phyloP scores from a whole-genome alignment of 2,329 filamentous ascomycete species.

The Blastomyces parvus region DNA sequence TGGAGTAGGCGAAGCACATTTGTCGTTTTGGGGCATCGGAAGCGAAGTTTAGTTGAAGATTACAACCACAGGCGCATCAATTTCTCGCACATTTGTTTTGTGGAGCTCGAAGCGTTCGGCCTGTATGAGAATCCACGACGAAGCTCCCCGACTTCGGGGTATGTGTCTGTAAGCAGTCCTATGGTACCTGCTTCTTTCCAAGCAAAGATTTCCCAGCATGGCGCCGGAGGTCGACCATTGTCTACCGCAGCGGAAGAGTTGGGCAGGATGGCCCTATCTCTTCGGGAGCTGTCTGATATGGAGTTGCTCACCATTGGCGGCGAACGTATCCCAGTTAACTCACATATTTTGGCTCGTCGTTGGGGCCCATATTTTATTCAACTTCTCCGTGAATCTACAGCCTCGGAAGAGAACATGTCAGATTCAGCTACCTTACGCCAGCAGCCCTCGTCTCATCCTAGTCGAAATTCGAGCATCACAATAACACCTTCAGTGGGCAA shows the following conservation, averaged over 20 bases:
- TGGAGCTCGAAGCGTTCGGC: conserved; percentile 93
- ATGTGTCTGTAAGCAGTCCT: conserved; percentile 71
- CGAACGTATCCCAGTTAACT: conserved; percentile 88
- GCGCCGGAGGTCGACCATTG: conserved; percentile 65
- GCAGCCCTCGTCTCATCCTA: conserved; percentile 45
- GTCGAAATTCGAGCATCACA: conserved; percentile 73
- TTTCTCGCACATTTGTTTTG: conserved; percentile 92
- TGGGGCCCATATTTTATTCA: conserved; percentile 98
- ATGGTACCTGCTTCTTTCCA: conserved; percentile 49
- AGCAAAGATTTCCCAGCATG: conserved; percentile 40
- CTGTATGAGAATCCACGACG: conserved; percentile 92
- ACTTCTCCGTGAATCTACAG: conserved; percentile 68
- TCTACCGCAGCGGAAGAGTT: conserved; percentile 74
- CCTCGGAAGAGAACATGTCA: conserved; percentile 56
- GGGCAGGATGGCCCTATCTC: conserved; percentile 65
- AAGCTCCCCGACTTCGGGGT: conserved; percentile 66
- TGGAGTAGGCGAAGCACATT: conserved; percentile 94
- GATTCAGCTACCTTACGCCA: conserved; percentile 69
- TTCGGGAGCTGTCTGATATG: conserved; percentile 92
- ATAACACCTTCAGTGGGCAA: conserved; percentile 55
- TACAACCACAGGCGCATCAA: conserved; percentile 98
- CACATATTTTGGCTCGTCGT: conserved; percentile 70
- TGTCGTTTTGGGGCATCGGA: conserved; percentile 88
- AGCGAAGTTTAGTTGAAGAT: conserved; percentile 87
- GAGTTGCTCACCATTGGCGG: conserved; percentile 87